Conservation (phyloP, 225 moss, liverwort and hornwort species). For the Thuidium tamariscinum region DNA sequence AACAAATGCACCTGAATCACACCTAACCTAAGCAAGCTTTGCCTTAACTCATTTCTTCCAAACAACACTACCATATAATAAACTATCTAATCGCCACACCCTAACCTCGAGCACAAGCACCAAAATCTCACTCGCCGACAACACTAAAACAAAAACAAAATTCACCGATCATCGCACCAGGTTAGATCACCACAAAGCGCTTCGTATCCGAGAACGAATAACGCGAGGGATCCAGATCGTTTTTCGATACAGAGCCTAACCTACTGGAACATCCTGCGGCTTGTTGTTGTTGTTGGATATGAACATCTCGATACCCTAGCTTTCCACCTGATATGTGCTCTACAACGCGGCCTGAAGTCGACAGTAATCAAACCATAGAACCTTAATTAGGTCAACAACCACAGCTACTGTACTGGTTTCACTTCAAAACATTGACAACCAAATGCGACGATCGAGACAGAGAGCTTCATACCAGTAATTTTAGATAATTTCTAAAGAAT, state of each 20-base stretch:
- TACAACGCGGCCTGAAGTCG: not conserved
- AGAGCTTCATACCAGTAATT: not conserved
- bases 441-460: not conserved
- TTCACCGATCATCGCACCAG: not conserved
- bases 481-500: not conserved
- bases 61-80: not conserved
- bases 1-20: not conserved
- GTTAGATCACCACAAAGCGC: not conserved
- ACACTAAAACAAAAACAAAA: not conserved
- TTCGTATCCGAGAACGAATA: not conserved
- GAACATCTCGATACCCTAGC: slow-evolving; percentile 43
- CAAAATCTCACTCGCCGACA: not conserved
- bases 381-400: not conserved
- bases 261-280: not conserved
- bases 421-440: not conserved
- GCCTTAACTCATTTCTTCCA: not conserved
- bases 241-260: not conserved
- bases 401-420: not conserved
- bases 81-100: not conserved
- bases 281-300: not conserved
- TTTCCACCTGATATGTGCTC: slow-evolving; percentile 32
- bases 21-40: not conserved
- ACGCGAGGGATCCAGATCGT: slow-evolving; percentile 2
- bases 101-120: not conserved
- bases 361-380: not conserved